Evolutionary conservation across 768 basidiomycete species (phyloP), one percentile per base, ranked within the genome.

Genomic region (Suillus cothurnatus): DNA sequence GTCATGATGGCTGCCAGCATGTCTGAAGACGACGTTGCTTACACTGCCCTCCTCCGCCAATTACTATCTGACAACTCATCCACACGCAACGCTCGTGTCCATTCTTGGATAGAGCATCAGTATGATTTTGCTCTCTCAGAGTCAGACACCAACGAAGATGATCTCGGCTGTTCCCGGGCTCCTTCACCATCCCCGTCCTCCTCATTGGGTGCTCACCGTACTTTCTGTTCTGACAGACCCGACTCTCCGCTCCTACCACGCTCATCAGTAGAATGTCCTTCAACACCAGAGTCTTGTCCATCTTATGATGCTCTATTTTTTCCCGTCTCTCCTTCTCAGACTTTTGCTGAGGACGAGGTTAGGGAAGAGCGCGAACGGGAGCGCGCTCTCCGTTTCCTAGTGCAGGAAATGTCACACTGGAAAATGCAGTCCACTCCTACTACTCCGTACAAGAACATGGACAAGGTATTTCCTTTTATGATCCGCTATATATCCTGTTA

Each of bases 221-320:
- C 65, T 0, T 70, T 69, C 62, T 62, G 66, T 62, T 59, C 53
- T 31, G 74, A 75, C 68, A 69, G 75, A 9, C 74, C 74, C 0
- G 76, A 77, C 47, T 77, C 74, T 0, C 74, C 74, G 0, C 72
- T 76, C 31, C 74, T 76, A 61, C 76, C 76, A 3, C 71, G 72
- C 28, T 2, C 34, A 28, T 75, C 74, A 26, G 45, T 56, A n/a
- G 74, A 75, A 11, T 67, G 69, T 31, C 61, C 67, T 23, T 74
- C 73, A 8, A 66, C 64, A 41, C 26, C 41, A 21, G 64, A 62
- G 21, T 31, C 61, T 23, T 62, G 66, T 65, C 77, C 75, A 4
- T 79, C 73, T 11, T 74, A 74, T 45, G 78, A 80, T 52, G 67
- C 77, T 34, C 72, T 77, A 61, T 77, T 80, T 64, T 76, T 80